Base-by-base conservation (phyloP, 371 early-diverging fungal species). In the Gilbertella persicaria region DNA sequence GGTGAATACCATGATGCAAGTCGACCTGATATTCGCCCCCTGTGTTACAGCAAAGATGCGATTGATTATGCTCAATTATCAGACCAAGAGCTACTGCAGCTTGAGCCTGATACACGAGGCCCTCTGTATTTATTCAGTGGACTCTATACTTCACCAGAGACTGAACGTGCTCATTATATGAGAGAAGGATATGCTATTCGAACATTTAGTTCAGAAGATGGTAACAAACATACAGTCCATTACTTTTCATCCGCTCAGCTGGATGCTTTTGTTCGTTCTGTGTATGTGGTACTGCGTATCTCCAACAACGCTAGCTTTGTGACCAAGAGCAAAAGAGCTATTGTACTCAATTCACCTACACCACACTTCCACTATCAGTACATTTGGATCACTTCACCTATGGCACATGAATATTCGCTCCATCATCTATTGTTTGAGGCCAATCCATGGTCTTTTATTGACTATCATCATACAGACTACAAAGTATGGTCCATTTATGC, bases 361-460 rank as follows among this genome's bases (percentile, higher is more conserved):
- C 54, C 63, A 2, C 37, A 25, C 6, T 51, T 33, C 16, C 24
- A 45, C 3, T 63, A 63, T 25, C 63, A 50, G 14, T 63, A 49
- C 20, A 47, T 63, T 10, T 63, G 63, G 63, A 63, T 63, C 30
- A 58, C 63, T 13, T 63, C 63, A 5, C 63, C 58, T 20, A 50
- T 57, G 23, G 45, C 53, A 3, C 53, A 58, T 19, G 43, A 58
- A 10, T 40, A 49, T n/a, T 57, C 63, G 12, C 42, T 58, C 2
- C 40, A 53, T 19, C 30, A 52, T 35, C 14, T 53, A 13, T 14
- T 53, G 8, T 43, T 52, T 28, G 45, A 55, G 24, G 52, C 21
- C 12, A 40, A 39, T 2, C 30, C 10, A 13, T 45, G 38, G 35
- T 24, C 49, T 0, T 49, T 42, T 26, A 26, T 56, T 7, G 56